A percentile compares a stretch with the other conserved stretches of the same genome.
Evolutionary conservation across 2,329 filamentous ascomycete species (phyloP).

Genomic region (Thelonectria discophora): DNA sequence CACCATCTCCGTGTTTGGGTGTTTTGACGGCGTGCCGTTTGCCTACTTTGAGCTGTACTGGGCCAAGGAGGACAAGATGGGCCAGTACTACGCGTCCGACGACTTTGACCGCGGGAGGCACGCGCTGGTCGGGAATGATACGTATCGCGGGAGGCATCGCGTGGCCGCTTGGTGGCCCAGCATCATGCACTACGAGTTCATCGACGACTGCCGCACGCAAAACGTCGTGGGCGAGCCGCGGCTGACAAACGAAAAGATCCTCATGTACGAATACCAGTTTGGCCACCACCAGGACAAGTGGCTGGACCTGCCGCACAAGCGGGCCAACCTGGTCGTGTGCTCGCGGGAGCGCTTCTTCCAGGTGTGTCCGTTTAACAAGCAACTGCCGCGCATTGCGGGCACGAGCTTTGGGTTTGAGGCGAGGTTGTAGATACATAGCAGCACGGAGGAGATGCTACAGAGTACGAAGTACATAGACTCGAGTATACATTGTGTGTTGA

Average conservation of each 20-base stretch:
- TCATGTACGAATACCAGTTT: constrained; percentile 78
- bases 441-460: not conserved
- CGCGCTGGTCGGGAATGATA: constrained; percentile 65
- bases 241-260: constrained; percentile 71
- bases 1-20: constrained; percentile 71
- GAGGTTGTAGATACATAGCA: constrained; percentile 52
- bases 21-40: constrained; percentile 74
- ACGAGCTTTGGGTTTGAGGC: constrained; percentile 62
- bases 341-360: constrained; percentile 75
- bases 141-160: constrained; percentile 67
- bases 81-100: constrained; percentile 62
- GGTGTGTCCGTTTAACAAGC: constrained; percentile 65
- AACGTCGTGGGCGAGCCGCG: constrained; percentile 75
- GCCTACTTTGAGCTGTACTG: constrained; percentile 76
- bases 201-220: constrained; percentile 67
- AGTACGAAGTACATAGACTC: too few species aligned
- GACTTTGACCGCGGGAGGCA: constrained; percentile 69
- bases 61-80: constrained; percentile 62
- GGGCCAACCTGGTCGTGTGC: constrained; percentile 72
- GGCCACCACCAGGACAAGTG: constrained; percentile 77
- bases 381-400: constrained; percentile 62
- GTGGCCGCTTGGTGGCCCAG: constrained; percentile 69
- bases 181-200: constrained; percentile 69
- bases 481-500: too few species aligned
- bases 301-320: constrained; percentile 76